A percentile compares a stretch with the other conserved stretches of the same genome.
These are phyloP conservation scores for Claviceps digitariae DNA, from an alignment of 2,329 filamentous ascomycete species.

Conservation along the genomic window DNA sequence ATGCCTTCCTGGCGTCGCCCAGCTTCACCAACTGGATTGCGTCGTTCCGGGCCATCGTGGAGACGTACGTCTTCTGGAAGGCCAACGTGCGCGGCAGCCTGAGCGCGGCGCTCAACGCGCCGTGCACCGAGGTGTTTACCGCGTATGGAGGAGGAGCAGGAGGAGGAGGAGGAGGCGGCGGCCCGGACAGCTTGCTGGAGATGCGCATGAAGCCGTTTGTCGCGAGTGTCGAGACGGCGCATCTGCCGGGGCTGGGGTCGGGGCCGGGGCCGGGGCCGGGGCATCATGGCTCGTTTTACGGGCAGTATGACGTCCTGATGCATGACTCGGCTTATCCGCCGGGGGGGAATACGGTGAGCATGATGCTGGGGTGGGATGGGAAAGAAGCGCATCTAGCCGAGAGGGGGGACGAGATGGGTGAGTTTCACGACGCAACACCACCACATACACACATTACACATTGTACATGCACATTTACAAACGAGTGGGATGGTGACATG, in stretches of 20 bases:
- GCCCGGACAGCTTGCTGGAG: slow-evolving; percentile 17
- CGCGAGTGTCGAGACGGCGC: slow-evolving; percentile 10
- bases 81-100: slow-evolving; percentile 10
- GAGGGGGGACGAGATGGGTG: slow-evolving; percentile 18
- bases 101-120: slow-evolving; percentile 19
- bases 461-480: too few species aligned
- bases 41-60: slow-evolving; percentile 20
- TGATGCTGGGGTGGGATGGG: slow-evolving; percentile 27
- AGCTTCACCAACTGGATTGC: slow-evolving; percentile 27
- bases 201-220: slow-evolving; percentile 18
- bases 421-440: too few species aligned
- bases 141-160: slow-evolving; percentile 15
- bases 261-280: too few species aligned
- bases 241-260: slow-evolving; percentile 17
- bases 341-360: slow-evolving; percentile 17
- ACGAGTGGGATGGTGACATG: too few species aligned
- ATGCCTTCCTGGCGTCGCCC: slow-evolving; percentile 27
- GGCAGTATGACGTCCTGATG: slow-evolving; percentile 19
- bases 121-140: slow-evolving; percentile 25
- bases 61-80: slow-evolving; percentile 12
- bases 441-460: too few species aligned
- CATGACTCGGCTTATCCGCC: slow-evolving; percentile 15
- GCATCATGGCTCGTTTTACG: slow-evolving; percentile 19
- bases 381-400: slow-evolving; percentile 23
- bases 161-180: too few species aligned